phyloP scores from a whole-genome alignment of 345 rosid genomes.

The Cardamine occulta region DNA sequence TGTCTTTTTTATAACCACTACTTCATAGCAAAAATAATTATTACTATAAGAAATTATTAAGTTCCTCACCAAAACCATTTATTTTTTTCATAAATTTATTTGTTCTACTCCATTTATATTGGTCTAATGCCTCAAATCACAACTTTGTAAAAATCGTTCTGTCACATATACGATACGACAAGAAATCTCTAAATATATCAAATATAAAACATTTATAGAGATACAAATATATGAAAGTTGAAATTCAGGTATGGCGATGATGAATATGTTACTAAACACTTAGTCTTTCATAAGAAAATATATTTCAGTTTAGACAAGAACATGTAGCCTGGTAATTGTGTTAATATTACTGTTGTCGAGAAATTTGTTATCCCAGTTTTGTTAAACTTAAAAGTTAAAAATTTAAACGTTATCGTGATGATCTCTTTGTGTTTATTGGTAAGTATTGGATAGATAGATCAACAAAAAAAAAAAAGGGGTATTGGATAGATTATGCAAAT shows the following conservation, averaged over 20 bases:
- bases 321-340: no score
- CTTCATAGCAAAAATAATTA: background rate
- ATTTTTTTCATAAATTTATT: background rate
- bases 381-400: background rate
- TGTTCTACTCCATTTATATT: background rate
- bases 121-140: background rate
- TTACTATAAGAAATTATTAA: no score
- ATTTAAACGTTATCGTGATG: background rate
- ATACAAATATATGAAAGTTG: background rate
- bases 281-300: background rate
- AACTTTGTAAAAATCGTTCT: background rate
- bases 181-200: background rate
- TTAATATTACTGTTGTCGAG: background rate
- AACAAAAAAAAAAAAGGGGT: no score
- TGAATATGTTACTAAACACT: background rate
- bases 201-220: background rate
- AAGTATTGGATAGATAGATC: background rate
- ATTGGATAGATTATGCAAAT: background rate
- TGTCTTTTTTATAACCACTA: background rate
- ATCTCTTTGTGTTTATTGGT: background rate
- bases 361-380: background rate
- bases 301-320: no score
- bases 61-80: background rate
- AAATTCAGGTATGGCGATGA: no score
- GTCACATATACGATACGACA: background rate